Percentiles rank a stretch among this genome's conserved stretches.
Evolutionary conservation across 176 grass and related monocot genomes (phyloP).

Genomic region (Eragrostis curvula): DNA sequence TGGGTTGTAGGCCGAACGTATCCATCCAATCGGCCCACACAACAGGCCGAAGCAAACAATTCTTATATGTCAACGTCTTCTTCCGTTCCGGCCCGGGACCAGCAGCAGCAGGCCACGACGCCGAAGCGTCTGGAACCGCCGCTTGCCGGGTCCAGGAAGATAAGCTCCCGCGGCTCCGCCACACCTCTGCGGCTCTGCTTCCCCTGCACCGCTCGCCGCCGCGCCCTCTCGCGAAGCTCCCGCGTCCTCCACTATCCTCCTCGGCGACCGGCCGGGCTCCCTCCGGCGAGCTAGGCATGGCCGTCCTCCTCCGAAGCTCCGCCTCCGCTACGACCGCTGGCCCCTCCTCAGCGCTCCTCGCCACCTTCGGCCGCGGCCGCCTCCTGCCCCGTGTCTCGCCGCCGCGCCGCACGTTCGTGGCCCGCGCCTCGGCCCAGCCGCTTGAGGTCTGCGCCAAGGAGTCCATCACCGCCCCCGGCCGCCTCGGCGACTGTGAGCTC

Average conservation of each 20-base stretch:
- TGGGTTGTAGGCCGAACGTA: too few species aligned
- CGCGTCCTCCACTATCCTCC: neutral
- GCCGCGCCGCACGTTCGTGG: slow-evolving; percentile 31
- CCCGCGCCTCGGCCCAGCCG: slow-evolving; percentile 48
- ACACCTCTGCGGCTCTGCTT: neutral
- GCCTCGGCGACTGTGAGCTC: slow-evolving; percentile 83
- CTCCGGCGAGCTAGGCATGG: slow-evolving; percentile 29
- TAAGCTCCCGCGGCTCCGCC: slow-evolving; percentile 23
- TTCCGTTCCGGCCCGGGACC: neutral
- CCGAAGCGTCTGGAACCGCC: neutral
- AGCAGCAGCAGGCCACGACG: neutral
- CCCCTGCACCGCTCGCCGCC: slow-evolving; percentile 1
- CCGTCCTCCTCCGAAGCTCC: slow-evolving; percentile 37
- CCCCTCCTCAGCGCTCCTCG: slow-evolving; percentile 38
- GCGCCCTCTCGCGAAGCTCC: neutral
- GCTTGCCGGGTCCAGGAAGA: slow-evolving; percentile 8
- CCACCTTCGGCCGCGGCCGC: slow-evolving; percentile 40
- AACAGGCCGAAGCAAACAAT: neutral
- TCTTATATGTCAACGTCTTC: neutral
- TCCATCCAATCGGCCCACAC: too few species aligned
- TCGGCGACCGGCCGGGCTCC: neutral
- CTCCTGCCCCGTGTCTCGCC: neutral
- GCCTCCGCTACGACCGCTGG: neutral
- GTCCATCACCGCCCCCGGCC: slow-evolving; percentile 62
- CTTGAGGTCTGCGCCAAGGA: slow-evolving; percentile 88